Evolutionary conservation across 2,329 filamentous ascomycete genomes (phyloP), one percentile per base, ranked within the genome.

Genomic region (Phialocephala subalpina): DNA sequence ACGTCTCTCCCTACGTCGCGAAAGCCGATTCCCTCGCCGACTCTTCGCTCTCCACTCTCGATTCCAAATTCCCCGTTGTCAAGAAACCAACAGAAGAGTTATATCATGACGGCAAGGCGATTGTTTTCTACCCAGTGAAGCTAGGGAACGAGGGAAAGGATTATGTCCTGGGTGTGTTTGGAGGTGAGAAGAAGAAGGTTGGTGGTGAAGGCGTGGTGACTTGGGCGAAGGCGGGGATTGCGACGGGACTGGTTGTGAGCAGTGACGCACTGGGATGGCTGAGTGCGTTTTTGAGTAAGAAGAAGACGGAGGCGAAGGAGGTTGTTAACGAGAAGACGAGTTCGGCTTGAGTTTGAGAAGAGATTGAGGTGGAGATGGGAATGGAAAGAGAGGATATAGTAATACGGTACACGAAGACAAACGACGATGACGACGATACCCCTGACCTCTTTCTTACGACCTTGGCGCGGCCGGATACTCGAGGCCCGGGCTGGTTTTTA

Each of bases 1-100:
- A 92, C 78, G 86, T 97, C 69, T 89, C 90, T 60, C 94, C 95
- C 0, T 97, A 97, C 80, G 86, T 97, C 71, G 84, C 88, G 78
- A 93, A 90, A 79, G 94, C 90, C 75, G 96, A 98, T 78, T 81
- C 87, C 66, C 81, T 97, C 60, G 92, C 90, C 71, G 89, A 93
- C 79, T 84, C 87, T 77, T 87, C 90, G n/a, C 84, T 95, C 70
- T 82, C 80, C 73, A 87, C 85, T 75, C 82, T 95, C 73, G 92
- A 95, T 72, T 81, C 87, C 77, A 86, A 82, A 69, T 90, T 94
- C 78, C 92, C 92, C 60, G 83, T 86, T 67, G 84, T 95, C 78
- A 92, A 90, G 83, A 90, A 93, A 80, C 88, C 92, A 59, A 92
- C 91, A 29, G 83, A 85, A 70, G 90, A 92, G 77, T 83, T 94